Conservation (phyloP, 257 asterid genomes). For the Salvia hispanica region DNA sequence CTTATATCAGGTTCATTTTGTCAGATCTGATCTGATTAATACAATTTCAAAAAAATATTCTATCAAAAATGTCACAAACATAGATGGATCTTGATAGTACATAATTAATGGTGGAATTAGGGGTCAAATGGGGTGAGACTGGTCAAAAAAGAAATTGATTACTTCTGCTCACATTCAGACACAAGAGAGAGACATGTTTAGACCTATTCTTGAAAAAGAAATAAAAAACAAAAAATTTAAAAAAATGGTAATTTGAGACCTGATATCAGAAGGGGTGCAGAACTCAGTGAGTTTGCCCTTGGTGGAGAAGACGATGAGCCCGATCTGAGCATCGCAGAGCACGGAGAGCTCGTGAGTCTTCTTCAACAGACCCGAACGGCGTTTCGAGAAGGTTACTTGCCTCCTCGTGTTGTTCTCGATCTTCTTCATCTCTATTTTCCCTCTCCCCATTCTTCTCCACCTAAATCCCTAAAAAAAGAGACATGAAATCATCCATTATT, state of each 20-base stretch:
- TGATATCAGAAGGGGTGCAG: conserved; percentile 47
- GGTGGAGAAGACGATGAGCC: conserved; percentile 69
- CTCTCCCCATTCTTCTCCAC: conserved; percentile 61
- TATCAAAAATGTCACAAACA: too few relatives aligned
- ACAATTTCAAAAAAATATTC: too few relatives aligned
- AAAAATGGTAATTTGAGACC: conserved; percentile 28
- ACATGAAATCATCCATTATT: conserved; percentile 9
- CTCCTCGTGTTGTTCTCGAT: conserved; percentile 84
- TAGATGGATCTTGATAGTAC: background rate
- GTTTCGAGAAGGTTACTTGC: conserved; percentile 79
- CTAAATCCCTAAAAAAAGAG: background rate
- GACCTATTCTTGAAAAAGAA: conserved; percentile 1
- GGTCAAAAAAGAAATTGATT: conserved; percentile 36
- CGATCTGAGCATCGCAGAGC: conserved; percentile 86
- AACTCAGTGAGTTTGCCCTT: conserved; percentile 73
- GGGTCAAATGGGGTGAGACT: conserved; percentile 27
- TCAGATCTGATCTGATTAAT: too few relatives aligned
- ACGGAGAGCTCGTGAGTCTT: conserved; percentile 85
- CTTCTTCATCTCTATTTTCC: conserved; percentile 79
- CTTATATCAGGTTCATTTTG: too few relatives aligned
- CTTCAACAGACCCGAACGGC: conserved; percentile 72
- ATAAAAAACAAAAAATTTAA: background rate
- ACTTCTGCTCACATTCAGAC: conserved; percentile 18
- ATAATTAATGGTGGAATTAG: background rate
- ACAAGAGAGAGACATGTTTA: conserved; percentile 1